A percentile compares a stretch with the other conserved stretches of the same genome.
These are phyloP conservation scores for Multifurca ochricompacta DNA, from an alignment of 768 basidiomycete genomes.

Conservation along the genomic window DNA sequence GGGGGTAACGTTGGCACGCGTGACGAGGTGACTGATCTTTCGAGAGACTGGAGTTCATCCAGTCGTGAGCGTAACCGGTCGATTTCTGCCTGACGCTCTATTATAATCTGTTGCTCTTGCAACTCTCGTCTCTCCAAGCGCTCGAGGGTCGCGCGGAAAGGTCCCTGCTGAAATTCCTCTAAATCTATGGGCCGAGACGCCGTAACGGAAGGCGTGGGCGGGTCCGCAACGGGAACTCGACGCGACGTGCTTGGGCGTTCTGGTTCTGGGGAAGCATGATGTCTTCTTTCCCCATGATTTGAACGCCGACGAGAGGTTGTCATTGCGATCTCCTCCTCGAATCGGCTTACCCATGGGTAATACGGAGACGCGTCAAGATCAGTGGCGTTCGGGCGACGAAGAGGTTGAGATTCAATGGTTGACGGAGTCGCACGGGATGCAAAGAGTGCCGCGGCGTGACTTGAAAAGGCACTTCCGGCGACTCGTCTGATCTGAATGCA, in stretches of 20 bases:
- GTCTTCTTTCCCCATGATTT: slow-evolving; percentile 6
- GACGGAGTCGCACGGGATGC: slow-evolving; percentile 14
- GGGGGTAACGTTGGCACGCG: slow-evolving; percentile 20
- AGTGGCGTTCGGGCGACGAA: neutral
- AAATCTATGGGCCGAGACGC: slow-evolving; percentile 19
- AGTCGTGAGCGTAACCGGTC: slow-evolving; percentile 18
- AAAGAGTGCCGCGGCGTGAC: slow-evolving; percentile 19
- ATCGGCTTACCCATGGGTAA: neutral
- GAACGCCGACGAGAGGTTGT: slow-evolving; percentile 4
- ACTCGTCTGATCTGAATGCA: slow-evolving; percentile 3
- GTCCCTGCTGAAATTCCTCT: slow-evolving; percentile 25
- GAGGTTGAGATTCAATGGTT: neutral
- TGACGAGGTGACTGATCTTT: slow-evolving; percentile 2
- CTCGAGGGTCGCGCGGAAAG: slow-evolving; percentile 25
- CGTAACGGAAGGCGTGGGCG: neutral
- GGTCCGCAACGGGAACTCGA: slow-evolving; percentile 1
- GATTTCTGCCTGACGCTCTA: slow-evolving; percentile 19
- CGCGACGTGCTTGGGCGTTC: slow-evolving; percentile 3
- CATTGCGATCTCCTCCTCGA: slow-evolving; percentile 8
- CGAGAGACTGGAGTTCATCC: slow-evolving; percentile 9
- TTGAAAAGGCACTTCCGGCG: slow-evolving; percentile 18
- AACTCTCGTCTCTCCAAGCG: slow-evolving; percentile 6
- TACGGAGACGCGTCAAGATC: neutral
- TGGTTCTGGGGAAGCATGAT: neutral
- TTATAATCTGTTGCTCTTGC: slow-evolving; percentile 11